phyloP scores from a whole-genome alignment of 306 rosid genomes.

The Medicago ruthenica region DNA sequence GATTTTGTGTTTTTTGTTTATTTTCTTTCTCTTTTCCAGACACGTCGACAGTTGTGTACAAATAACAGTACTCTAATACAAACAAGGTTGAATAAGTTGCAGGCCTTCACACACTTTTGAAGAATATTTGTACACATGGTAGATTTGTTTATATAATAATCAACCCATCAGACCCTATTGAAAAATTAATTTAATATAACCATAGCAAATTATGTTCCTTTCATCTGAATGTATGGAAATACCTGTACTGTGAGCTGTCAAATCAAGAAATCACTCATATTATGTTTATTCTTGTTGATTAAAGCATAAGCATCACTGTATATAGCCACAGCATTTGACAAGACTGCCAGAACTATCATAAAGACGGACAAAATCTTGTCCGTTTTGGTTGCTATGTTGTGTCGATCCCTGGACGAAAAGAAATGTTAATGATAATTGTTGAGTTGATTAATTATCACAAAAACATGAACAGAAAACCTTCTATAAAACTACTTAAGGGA shows the following conservation, averaged over 20 bases:
- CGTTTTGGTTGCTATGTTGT: constrained; percentile 71
- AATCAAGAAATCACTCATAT: constrained; percentile 38
- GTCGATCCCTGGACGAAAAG: constrained; percentile 62
- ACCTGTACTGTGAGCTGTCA: neutral
- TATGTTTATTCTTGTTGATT: constrained; percentile 52
- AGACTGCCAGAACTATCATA: constrained; percentile 78
- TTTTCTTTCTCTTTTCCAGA: neutral
- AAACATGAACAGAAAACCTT: neutral
- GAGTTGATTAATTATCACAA: neutral
- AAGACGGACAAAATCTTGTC: constrained; percentile 69
- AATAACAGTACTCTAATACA: neutral
- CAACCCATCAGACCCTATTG: constrained; percentile 32
- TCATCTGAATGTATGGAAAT: constrained; percentile 28
- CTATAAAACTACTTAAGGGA: neutral
- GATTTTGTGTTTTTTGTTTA: neutral
- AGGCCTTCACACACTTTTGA: constrained; percentile 31
- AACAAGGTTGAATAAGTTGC: constrained; percentile 24
- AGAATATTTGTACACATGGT: constrained; percentile 41
- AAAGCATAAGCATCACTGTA: constrained; percentile 76
- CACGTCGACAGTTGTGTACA: neutral
- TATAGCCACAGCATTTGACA: constrained; percentile 77
- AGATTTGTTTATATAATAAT: constrained; percentile 24
- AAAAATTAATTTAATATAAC: constrained; percentile 41
- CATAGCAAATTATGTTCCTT: constrained; percentile 20
- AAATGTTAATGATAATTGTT: constrained; percentile 2